Base-by-base conservation (phyloP, 257 asterid genomes). In the Euphrasia confusa region DNA sequence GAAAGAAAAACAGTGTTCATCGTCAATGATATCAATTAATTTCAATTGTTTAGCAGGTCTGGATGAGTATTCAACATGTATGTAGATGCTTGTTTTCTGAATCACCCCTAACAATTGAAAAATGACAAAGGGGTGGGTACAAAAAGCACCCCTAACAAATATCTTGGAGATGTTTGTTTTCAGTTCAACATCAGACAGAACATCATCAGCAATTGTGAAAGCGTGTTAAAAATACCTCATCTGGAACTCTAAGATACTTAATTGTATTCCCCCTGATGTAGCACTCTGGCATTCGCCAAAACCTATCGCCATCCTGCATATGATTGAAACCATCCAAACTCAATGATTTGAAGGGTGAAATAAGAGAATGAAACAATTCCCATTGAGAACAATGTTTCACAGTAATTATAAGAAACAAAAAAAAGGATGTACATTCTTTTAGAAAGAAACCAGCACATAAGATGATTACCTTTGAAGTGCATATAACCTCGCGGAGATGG, bases 231-330 rank as follows among this genome's bases (percentile, higher is more conserved):
- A 37, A 42, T 74, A 91, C 98, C 98, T 91, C 96, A 61, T 91
- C 98, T 6, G 96, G 98, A 71, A 91, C 98, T 77, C 98, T 81
- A 24, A 91, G 94, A 76, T 88, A 81, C 77, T 81, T 81, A 27
- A 81, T 78, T 2, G 87, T 81, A 61, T 81, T 81, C 11, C 87
- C 87, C 72, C 87, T 73, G 68, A 81, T 79, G 71, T 81, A 91
- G 88, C 98, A 91, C 77, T 91, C 98, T 0, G 95, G 96, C 98
- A 91, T 91, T 68, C 98, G 72, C 98, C 96, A 91, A 78, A 91
- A 88, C 71, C 98, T 79, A 75, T 90, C 98, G 69, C 98, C 98
- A 78, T 91, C 98, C 98, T 90, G 71, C 68, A 79, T 14, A 65
- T 37, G 48, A 58, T 55, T 30, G 28, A 63, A 66, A 58, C 18